Percentiles rank a stretch among this genome's conserved stretches.
phyloP scores from a whole-genome alignment of 495 filamentous ascomycete species.

The Patellaria atrata region DNA sequence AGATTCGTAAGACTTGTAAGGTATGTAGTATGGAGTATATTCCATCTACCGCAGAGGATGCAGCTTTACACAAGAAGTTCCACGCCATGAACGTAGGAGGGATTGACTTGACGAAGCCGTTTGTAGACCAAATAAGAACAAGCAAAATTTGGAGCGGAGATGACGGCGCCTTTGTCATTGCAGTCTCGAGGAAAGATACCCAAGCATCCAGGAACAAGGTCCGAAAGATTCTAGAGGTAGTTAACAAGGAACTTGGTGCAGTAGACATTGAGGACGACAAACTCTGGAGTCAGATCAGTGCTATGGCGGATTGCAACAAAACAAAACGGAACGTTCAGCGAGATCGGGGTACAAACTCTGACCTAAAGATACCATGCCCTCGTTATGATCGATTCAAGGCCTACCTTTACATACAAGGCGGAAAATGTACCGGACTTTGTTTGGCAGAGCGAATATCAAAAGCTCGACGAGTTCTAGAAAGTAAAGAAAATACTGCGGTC shows the following conservation, averaged over 20 bases:
- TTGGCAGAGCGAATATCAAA: constrained; percentile 50
- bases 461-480: constrained; percentile 36
- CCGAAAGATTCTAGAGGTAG: constrained; percentile 49
- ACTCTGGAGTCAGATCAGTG: constrained; percentile 45
- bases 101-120: constrained; percentile 45
- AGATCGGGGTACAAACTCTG: constrained; percentile 8
- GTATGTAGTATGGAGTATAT: constrained; percentile 60
- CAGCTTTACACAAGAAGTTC: constrained; percentile 49
- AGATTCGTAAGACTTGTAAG: constrained; percentile 44
- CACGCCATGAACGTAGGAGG: constrained; percentile 53
- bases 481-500: constrained; percentile 15
- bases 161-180: constrained; percentile 40
- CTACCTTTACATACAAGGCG: constrained; percentile 48
- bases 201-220: constrained; percentile 41
- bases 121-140: constrained; percentile 31
- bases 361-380: no score
- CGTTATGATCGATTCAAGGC: constrained; percentile 52
- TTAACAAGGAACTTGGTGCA: constrained; percentile 50
- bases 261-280: constrained; percentile 42
- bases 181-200: constrained; percentile 41
- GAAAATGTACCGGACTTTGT: constrained; percentile 51
- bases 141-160: constrained; percentile 21
- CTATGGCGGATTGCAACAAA: no score
- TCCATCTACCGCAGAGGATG: constrained; percentile 49
- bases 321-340: constrained; percentile 10